Evolutionary conservation across 2,329 filamentous ascomycete genomes (phyloP).

Genomic region (Ceratocystis alfenasii): DNA sequence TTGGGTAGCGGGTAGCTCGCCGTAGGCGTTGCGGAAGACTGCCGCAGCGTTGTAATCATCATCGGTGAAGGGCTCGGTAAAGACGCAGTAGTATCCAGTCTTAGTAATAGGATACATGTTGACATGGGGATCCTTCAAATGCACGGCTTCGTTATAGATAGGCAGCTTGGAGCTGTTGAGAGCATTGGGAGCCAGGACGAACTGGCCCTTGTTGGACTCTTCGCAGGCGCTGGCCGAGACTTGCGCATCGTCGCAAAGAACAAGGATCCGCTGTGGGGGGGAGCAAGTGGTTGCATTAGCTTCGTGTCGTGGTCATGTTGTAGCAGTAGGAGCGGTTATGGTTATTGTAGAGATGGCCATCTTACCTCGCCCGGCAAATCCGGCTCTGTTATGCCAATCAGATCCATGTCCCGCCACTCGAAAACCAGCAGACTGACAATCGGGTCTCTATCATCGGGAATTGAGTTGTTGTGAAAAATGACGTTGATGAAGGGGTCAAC

Average conservation of each 20-base stretch:
- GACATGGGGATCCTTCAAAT: conserved; percentile 61
- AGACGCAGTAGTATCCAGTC: conserved; percentile 93
- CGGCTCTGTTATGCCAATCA: conserved; percentile 58
- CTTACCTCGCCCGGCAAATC: conserved; percentile 44
- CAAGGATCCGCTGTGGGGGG: conserved; percentile 30
- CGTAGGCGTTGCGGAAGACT: conserved; percentile 91
- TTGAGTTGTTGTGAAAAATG: conserved; percentile 55
- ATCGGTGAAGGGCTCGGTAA: conserved; percentile 57
- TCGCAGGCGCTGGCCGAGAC: conserved; percentile 63
- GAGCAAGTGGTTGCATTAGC: conserved; percentile 18
- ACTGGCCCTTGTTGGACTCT: conserved; percentile 65
- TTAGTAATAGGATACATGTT: conserved; percentile 77
- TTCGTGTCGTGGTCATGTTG: conserved; percentile 32
- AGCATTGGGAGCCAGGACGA: conserved; percentile 67
- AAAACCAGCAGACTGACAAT: conserved; percentile 80
- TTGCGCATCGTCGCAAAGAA: conserved; percentile 62
- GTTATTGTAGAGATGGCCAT: conserved; percentile 7
- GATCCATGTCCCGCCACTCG: conserved; percentile 76
- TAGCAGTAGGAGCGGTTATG: background rate
- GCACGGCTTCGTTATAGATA: conserved; percentile 68
- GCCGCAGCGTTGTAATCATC: conserved; percentile 67
- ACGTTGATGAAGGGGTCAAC: conserved; percentile 81
- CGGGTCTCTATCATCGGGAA: conserved; percentile 51
- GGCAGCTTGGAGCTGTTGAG: conserved; percentile 56
- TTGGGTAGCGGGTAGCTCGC: conserved; percentile 86